These are phyloP conservation scores for Pichia phayaonensis DNA, from an alignment of 805 yeast species.

Conservation along the genomic window DNA sequence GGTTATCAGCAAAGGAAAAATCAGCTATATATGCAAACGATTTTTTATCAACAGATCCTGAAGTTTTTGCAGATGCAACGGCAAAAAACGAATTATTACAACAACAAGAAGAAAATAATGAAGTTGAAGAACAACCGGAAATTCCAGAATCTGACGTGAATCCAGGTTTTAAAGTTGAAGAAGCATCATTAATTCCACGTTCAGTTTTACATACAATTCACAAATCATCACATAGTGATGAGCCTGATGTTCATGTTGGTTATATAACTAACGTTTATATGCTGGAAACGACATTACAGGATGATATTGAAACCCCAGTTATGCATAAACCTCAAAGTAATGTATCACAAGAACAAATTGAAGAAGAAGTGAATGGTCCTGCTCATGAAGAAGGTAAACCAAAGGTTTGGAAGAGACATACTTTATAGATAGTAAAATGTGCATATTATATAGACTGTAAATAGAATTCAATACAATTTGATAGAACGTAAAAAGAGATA, in stretches of 20 bases:
- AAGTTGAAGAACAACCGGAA: background rate
- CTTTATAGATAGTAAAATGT: background rate
- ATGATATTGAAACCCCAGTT: background rate
- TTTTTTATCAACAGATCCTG: conserved; percentile 6
- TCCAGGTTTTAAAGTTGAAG: conserved; percentile 7
- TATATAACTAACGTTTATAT: conserved; percentile 7
- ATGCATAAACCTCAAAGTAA: background rate
- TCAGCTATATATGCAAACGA: conserved; percentile 4
- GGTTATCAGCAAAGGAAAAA: background rate
- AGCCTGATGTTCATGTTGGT: conserved; percentile 13
- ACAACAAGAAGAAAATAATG: background rate
- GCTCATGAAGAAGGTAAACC: background rate
- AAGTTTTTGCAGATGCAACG: conserved; percentile 4
- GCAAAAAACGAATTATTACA: background rate
- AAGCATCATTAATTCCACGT: conserved; percentile 9
- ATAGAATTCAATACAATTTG: background rate
- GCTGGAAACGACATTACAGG: background rate
- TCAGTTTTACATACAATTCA: conserved; percentile 11
- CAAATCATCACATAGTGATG: conserved; percentile 12
- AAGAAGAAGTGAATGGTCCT: background rate
- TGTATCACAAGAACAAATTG: background rate
- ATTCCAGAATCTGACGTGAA: background rate
- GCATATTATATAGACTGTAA: background rate
- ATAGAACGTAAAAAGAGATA: background rate
- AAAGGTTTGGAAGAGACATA: conserved; percentile 8